Base-by-base conservation (phyloP, 1,139 yeast genomes). In the Taphrina confusa region DNA sequence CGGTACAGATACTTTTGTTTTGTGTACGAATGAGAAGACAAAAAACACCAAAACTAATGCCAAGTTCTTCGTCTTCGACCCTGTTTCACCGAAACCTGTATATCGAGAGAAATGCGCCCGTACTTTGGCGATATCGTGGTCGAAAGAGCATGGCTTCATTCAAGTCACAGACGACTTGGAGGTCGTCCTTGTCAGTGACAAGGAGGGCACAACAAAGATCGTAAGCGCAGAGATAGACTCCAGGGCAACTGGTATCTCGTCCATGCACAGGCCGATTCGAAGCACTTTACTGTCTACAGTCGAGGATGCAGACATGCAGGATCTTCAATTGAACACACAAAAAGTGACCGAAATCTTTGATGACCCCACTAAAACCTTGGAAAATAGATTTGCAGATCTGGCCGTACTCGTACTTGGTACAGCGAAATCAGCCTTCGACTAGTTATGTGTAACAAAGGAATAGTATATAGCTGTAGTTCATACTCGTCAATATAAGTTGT, bases 41-140 rank as follows among this genome's bases (percentile, higher is more conserved):
- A 42, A 33, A 31, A 49, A 31, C 18, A 36, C 30, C 14, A 37
- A 25, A 18, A 9, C 50, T 5, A 34, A 44, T 34, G 52, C 52
- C 40, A 54, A 54, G 51, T 28, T 54, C 23, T 54, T 54, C 44
- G 42, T 54, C 51, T 54, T 54, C 31, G 25, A 11, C n/a, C 49
- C 58, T 1, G 20, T 6, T 12, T 45, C 51, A 5, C 51, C 58
- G n/a, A 54, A 54, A 31, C 58, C 58, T 1, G 23, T 54, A 27
- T 54, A 25, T 22, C 42, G 58, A n/a, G 58, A 54, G 36, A 54
- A 54, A 22, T 42, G 58, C 18, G 12, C n/a, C 3, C 31, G 25
- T 33, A 54, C 51, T 8, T 25, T 54, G 45, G 28, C 58, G 12
- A 16, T 47, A 16, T 20, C 31, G 5, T 47, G 42, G 39, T 47